Percentiles rank a stretch among this genome's conserved stretches.
These are phyloP conservation scores for Leccinum subtestaceum DNA, from an alignment of 768 basidiomycete genomes.

Conservation along the genomic window DNA sequence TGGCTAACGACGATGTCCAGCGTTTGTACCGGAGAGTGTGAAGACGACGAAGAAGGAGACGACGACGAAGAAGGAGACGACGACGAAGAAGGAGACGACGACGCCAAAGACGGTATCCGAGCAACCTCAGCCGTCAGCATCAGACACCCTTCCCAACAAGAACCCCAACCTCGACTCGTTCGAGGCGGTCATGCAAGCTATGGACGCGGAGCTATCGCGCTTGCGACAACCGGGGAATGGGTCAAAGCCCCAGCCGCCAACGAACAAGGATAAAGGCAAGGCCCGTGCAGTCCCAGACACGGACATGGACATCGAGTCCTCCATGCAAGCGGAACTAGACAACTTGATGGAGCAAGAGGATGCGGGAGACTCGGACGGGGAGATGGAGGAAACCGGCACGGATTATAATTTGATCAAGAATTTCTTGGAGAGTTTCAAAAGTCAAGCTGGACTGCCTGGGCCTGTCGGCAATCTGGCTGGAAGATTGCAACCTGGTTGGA, in stretches of 20 bases:
- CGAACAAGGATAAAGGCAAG: conserved; percentile 48
- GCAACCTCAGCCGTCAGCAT: conserved; percentile 20
- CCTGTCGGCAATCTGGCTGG: conserved; percentile 91
- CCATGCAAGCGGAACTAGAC: conserved; percentile 87
- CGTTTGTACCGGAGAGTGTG: conserved; percentile 51
- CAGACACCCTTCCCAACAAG: conserved; percentile 39
- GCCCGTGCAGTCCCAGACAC: conserved; percentile 37
- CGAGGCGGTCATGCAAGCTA: conserved; percentile 93
- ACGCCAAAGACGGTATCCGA: conserved; percentile 7
- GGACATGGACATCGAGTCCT: conserved; percentile 71
- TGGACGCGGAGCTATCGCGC: conserved; percentile 79
- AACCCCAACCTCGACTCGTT: conserved; percentile 87
- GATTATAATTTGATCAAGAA: conserved; percentile 96
- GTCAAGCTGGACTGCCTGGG: conserved; percentile 84
- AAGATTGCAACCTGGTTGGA: conserved; percentile 73
- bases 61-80: too few species aligned
- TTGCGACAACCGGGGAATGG: conserved; percentile 31
- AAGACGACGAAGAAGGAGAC: conserved; percentile 9
- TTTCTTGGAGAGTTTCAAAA: conserved; percentile 94
- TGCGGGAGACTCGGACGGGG: conserved; percentile 51
- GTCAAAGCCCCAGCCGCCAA: conserved; percentile 23
- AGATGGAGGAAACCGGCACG: conserved; percentile 43
- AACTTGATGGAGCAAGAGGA: conserved; percentile 53
- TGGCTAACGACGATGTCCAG: conserved; percentile 34
- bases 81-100: conserved; percentile 6